A percentile compares a stretch with the other conserved stretches of the same genome.
Conservation (phyloP, 2,329 filamentous ascomycete genomes). For the Aspergillus sp. region DNA sequence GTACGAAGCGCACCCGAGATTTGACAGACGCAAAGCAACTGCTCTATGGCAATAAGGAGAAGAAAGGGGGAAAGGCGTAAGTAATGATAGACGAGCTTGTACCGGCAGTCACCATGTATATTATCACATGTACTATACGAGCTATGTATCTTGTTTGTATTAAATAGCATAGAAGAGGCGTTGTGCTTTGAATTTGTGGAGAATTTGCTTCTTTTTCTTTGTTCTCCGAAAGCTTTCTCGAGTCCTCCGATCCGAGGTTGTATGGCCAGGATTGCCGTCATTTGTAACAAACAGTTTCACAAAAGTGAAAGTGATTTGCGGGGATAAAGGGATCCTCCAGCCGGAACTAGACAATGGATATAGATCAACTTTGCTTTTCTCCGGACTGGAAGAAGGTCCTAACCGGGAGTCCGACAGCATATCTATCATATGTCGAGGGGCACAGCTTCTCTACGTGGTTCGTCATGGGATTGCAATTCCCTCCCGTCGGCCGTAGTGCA, state of each 20-base stretch:
- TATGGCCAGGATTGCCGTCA: not conserved
- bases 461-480: not conserved
- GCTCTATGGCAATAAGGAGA: conserved; percentile 22
- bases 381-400: no score
- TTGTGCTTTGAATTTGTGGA: not conserved
- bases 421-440: not conserved
- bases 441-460: not conserved
- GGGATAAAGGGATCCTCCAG: not conserved
- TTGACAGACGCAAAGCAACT: conserved; percentile 30
- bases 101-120: not conserved
- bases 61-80: conserved; percentile 7
- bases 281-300: not conserved
- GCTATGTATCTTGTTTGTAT: not conserved
- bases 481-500: not conserved
- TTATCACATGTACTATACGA: conserved; percentile 1
- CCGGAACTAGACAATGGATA: no score
- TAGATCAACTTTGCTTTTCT: no score
- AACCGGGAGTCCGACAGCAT: not conserved
- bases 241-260: not conserved
- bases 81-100: not conserved
- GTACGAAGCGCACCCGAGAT: conserved; percentile 45
- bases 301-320: not conserved
- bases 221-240: not conserved
- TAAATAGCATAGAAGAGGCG: not conserved
- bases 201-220: not conserved